Evolutionary conservation across 306 rosid genomes (phyloP), one percentile per base, ranked within the genome.

Genomic region (Malus sieversii): DNA sequence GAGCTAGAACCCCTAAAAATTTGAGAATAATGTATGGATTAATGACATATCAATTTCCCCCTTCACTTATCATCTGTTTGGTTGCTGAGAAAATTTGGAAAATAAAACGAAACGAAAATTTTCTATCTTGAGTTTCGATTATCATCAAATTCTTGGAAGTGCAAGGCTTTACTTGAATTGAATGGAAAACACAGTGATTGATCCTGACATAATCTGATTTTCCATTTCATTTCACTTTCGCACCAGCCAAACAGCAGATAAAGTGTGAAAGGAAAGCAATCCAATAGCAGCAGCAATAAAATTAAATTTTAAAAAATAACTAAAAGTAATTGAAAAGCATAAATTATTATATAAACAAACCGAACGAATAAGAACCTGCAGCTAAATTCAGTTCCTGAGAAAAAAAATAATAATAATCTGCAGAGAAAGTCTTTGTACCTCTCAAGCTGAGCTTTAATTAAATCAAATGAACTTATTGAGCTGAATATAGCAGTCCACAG

Each of bases 311-410:
- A 59, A 45, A 29, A 15, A 38, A 68, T 4, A 35, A 1, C 40
- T 19, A 35, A 23, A 48, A 20, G 14, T 15, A 10, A 38, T 20
- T 14, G 53, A 73, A 73, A 7, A 68, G 29, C 40, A 5, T 4
- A 42, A 57, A 53, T 42, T 69, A 48, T 48, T 48, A 4, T 48
- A 14, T 48, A 48, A 14, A 48, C 53, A 48, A 48, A 16, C 19
- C 55, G 23, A 33, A 16, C 13, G 53, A 75, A 70, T 38, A 48
- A 68, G 72, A 75, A 80, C 44, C 74, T 33, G 74, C 20, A 20
- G 45, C 66, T 62, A 16, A 52, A 66, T 63, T 74, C 42, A 48
- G 35, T 3, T 72, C 29, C 55, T 15, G 55, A 5, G 19, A 4
- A 12, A 46, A 1, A 48, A 35, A 4, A 13, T 4, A 48, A 13